Conservation (phyloP, 2,329 filamentous ascomycete genomes). For the Epichloe uncinata region DNA sequence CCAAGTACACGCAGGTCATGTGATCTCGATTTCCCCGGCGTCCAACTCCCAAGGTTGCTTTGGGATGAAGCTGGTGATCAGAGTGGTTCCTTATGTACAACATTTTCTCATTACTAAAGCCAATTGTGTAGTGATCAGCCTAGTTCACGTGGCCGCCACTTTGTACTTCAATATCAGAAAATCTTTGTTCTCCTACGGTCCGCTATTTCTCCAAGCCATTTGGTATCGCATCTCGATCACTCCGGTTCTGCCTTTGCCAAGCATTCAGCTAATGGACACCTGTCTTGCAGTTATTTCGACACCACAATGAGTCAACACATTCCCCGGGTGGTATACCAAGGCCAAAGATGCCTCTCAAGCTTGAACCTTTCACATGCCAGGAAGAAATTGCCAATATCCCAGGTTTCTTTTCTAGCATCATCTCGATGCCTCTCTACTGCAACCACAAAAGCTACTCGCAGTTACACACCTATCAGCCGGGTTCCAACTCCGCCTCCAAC, state of each 20-base stretch:
- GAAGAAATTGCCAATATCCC: constrained; percentile 8
- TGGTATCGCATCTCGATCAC: background rate
- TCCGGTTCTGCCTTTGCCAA: background rate
- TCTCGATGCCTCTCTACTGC: constrained; percentile 3
- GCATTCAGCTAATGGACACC: too few species aligned
- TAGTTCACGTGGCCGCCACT: background rate
- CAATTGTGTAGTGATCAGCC: background rate
- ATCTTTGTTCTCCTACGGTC: background rate
- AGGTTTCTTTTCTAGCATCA: constrained; percentile 10
- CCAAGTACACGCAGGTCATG: constrained; percentile 17
- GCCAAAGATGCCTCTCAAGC: constrained; percentile 10
- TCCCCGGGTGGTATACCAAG: constrained; percentile 12
- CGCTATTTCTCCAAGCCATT: background rate
- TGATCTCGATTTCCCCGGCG: constrained; percentile 14
- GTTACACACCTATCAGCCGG: constrained; percentile 14
- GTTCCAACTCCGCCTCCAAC: constrained; percentile 17
- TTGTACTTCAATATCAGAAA: background rate
- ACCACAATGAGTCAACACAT: constrained; percentile 16
- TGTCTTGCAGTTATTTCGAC: background rate
- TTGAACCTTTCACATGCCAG: constrained; percentile 3
- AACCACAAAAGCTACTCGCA: constrained; percentile 9
- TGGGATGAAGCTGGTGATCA: background rate
- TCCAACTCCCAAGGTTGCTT: background rate
- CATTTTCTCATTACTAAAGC: background rate
- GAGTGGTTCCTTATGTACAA: background rate